Base-by-base conservation (phyloP, 2,329 filamentous ascomycete species). In the Trichoderma citrinoviride region DNA sequence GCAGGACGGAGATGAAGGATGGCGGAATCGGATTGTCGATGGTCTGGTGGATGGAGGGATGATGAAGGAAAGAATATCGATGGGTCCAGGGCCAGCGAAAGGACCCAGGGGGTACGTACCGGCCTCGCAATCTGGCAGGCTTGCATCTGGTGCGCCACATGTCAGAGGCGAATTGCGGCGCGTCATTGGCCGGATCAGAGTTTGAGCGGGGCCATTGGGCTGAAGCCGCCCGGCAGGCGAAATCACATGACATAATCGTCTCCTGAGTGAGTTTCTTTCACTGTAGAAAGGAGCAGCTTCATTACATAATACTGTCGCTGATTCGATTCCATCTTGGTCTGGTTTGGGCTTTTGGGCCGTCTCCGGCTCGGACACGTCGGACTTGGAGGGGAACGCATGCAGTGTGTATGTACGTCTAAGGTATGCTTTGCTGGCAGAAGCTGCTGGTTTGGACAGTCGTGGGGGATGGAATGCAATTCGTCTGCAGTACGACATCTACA, bases 401-500 rank as follows among this genome's bases (percentile, higher is more conserved):
- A 54, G 53, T 5, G 33, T 61, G 12, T 15, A 27, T 47, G 55
- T 27, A 14, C 33, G 33, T 14, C 12, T 37, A 37, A 37, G 33
- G 61, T 64, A 56, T 55, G 61, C 53, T 64, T 56, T 64, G 61
- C 61, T 64, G 61, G 61, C 61, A 64, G 27, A n/a, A 37, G 12
- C 44, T 46, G 33, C 27, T 62, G 49, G 47, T 53, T 54, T 53
- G 46, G 29, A 33, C 47, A 37, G 37, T 54, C 46, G 37, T 53
- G 37, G 14, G 21, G n/a, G 41, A 52, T 53, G 47, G 25, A 12
- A 37, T 12, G 33, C 33, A 37, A 14, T 12, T 12, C 33, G 33
- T 33, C 14, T 25, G 23, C 52, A 52, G 19, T 41, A 25, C 29
- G 12, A 14, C 21, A 25, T 10, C 27, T 10, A 37, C 17, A n/a